Conservation (phyloP, 371 early-diverging fungal species). For the Nosema muscidifuracis region DNA sequence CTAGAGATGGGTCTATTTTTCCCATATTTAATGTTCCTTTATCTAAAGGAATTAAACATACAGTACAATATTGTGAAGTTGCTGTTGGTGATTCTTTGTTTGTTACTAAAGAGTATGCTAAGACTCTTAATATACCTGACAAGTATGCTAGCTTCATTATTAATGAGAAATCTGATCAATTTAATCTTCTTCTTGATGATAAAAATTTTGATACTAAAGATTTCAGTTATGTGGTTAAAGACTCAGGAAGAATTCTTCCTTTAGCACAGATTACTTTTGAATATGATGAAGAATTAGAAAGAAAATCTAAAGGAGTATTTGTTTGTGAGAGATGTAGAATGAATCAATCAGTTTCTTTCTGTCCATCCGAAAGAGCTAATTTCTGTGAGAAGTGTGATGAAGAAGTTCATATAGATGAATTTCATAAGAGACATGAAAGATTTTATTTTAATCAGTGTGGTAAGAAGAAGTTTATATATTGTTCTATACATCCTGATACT, state of each 20-base stretch:
- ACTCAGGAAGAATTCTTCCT: conserved; percentile 51
- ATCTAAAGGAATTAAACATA: conserved; percentile 47
- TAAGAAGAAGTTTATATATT: conserved; percentile 60
- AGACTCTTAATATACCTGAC: conserved; percentile 49
- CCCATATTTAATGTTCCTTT: conserved; percentile 59
- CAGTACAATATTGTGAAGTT: conserved; percentile 59
- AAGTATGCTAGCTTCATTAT: conserved; percentile 58
- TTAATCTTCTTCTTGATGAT: conserved; percentile 12
- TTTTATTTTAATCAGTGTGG: conserved; percentile 60
- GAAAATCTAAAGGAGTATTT: conserved; percentile 40
- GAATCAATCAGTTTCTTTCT: conserved; percentile 52
- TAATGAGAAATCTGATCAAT: conserved; percentile 2
- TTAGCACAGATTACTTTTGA: conserved; percentile 61
- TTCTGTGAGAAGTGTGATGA: conserved; percentile 62
- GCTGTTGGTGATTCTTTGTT: conserved; percentile 61
- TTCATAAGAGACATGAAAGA: conserved; percentile 59
- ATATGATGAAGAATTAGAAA: conserved; percentile 61
- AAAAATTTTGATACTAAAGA: conserved; percentile 23
- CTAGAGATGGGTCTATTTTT: conserved; percentile 28
- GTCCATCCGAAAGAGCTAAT: conserved; percentile 62
- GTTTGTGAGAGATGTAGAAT: conserved; percentile 59
- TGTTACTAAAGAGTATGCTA: conserved; percentile 55
- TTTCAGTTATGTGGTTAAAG: conserved; percentile 59
- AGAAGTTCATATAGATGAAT: conserved; percentile 58
- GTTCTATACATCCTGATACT: conserved; percentile 47